Evolutionary conservation across 2,329 filamentous ascomycete species (phyloP).

Genomic region (Trichothecium sympodiale): DNA sequence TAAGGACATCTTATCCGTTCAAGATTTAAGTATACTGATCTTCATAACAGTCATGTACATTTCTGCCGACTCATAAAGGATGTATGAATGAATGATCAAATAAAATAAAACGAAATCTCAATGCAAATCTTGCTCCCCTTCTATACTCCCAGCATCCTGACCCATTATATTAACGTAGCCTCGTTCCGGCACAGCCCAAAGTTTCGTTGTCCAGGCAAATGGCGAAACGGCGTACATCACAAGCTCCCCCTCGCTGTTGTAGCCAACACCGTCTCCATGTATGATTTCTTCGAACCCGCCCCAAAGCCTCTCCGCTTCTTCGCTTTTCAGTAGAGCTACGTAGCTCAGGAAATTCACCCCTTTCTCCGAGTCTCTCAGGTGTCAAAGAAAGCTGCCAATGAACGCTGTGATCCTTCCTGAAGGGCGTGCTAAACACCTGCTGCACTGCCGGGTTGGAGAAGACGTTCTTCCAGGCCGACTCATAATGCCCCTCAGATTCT

Average conservation of each 20-base stretch:
- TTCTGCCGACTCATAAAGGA: constrained; percentile 46
- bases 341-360: constrained; percentile 58
- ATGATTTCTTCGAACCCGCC: constrained; percentile 43
- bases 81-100: constrained; percentile 3
- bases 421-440: constrained; percentile 47
- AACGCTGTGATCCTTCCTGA: constrained; percentile 42
- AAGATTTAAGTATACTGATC: constrained; percentile 1
- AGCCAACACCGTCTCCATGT: constrained; percentile 35
- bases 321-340: constrained; percentile 46
- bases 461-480: constrained; percentile 48
- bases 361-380: constrained; percentile 50
- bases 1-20: constrained; percentile 23
- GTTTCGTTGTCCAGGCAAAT: constrained; percentile 47
- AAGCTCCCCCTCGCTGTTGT: constrained; percentile 51
- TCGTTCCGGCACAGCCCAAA: constrained; percentile 16
- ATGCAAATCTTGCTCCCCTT: neutral
- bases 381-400: constrained; percentile 47
- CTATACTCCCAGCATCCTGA: too few species aligned
- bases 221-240: constrained; percentile 53
- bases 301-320: constrained; percentile 35
- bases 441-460: constrained; percentile 48
- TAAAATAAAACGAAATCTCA: constrained; percentile 7
- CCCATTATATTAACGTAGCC: constrained; percentile 1
- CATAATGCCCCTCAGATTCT: constrained; percentile 42
- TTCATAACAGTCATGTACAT: constrained; percentile 53